Percentiles rank a stretch among this genome's conserved stretches.
Evolutionary conservation across 139 green algal genomes (phyloP).

Genomic region (Coelastrella sp.): DNA sequence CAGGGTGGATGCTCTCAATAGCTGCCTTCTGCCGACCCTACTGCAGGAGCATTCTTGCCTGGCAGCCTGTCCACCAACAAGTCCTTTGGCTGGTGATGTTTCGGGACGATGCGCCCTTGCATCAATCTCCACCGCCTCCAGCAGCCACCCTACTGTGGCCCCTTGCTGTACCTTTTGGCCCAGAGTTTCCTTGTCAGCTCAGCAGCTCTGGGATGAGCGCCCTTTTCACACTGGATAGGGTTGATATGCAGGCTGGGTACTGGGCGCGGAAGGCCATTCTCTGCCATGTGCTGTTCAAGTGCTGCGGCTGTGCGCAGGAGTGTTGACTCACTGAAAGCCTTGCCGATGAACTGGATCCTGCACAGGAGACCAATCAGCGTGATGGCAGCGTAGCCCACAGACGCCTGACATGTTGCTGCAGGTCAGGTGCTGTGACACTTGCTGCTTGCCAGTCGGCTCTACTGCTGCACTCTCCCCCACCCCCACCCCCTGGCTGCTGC

Average conservation of each 20-base stretch:
- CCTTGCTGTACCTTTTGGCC: conserved; percentile 6
- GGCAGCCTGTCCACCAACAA: too few relatives aligned
- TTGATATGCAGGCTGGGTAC: conserved; percentile 5
- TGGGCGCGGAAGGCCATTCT: conserved; percentile 29
- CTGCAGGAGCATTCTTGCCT: too few relatives aligned
- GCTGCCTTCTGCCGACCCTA: too few relatives aligned
- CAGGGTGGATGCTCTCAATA: too few relatives aligned
- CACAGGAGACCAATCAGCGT: conserved; percentile 39
- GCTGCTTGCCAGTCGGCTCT: too few relatives aligned
- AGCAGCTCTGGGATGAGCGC: conserved; percentile 3
- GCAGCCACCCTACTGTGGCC: not conserved
- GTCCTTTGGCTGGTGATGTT: too few relatives aligned
- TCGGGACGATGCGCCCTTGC: too few relatives aligned
- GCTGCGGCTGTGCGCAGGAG: conserved; percentile 66
- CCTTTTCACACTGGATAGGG: conserved; percentile 26
- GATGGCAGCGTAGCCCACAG: too few relatives aligned
- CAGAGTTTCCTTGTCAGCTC: conserved; percentile 36
- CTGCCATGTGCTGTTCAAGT: conserved; percentile 56
- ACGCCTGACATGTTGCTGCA: too few relatives aligned
- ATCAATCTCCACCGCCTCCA: not conserved
- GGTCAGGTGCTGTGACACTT: too few relatives aligned
- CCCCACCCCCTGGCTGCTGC: too few relatives aligned
- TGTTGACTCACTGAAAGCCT: conserved; percentile 69
- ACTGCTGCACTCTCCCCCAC: too few relatives aligned
- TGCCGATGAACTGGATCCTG: conserved; percentile 85